Evolutionary conservation across 495 filamentous ascomycete genomes (phyloP), one percentile per base, ranked within the genome.

Genomic region (Aspergillus baeticus): DNA sequence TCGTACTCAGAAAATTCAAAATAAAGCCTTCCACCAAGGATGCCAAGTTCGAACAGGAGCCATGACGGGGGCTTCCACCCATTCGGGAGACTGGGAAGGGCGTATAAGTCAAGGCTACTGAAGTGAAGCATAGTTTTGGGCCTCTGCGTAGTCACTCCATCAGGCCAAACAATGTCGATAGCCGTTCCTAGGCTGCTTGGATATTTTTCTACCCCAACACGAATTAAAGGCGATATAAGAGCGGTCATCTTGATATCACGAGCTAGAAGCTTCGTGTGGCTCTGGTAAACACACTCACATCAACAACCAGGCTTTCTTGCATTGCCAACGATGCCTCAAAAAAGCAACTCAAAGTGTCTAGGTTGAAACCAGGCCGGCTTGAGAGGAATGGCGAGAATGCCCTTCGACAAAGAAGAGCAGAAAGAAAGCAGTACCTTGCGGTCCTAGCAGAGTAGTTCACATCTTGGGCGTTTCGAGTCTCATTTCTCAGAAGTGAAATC

Each of bases 11-110:
- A 44, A 23, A 64, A 77, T 3, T 76, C 64, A 52, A 84, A 78
- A 54, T 86, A 87, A 0, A 86, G 65, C 1, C 81, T 69, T 1
- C 82, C 83, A 5, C 77, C 68, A 23, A 85, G 72, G 14, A 87
- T 75, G 1, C 80, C 81, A 0, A 86, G 65, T 45, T 86, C 79
- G 41, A 83, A 66, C 5, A 48, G 61, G 10, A 84, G 62, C 78
- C 77, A 79, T 2, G 55, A 39, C 0, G 79, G 80, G 6, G 74
- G 60, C 15, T 20, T 52, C 59, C 70, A 75, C 0, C 31, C 35
- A 0, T 15, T 4, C 0, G 78, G 72, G 0, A 84, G 65, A 10
- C 39, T n/a, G 0, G 83, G 82, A 3, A 81, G 58, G 6, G 69
- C 63, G 58, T 80, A 80, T 61, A 75, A 82, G 6, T 58, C 34